Evolutionary conservation across 2,329 filamentous ascomycete genomes (phyloP), one percentile per base, ranked within the genome.

Genomic region (Clarireedia monteithiana): DNA sequence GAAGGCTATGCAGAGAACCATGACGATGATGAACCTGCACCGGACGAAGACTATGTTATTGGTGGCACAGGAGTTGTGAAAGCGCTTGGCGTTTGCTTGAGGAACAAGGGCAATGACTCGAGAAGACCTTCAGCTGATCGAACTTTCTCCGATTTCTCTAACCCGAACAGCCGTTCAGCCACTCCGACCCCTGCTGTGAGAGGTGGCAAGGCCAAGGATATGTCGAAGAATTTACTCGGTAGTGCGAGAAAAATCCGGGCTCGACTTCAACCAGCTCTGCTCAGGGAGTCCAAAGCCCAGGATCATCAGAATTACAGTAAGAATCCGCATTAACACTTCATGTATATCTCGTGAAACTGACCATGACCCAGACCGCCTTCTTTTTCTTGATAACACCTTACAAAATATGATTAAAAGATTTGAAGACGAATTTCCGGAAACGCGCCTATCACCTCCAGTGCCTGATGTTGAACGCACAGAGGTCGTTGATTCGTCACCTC

Each of bases 61-160:
- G 91, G 92, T 20, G 92, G 92, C 15, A 96, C 91, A 0, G 94
- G 92, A 26, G 90, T 99, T 1, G 92, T 95, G 49, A 96, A 96
- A 73, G 94, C 94, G 4, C 77, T 99, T 47, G 85, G 89, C 53
- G 95, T 95, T 65, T 96, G 91, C 66, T 76, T 99, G 50, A 86
- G 90, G 64, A 95, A 95, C 68, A 83, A 88, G 58, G 80, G 82
- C 53, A 79, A 85, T 52, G 84, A 86, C 54, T 81, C 81, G 30
- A 74, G 81, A 60, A 69, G 76, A 50, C 60, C 63, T 34, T 64
- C 63, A 14, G 44, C 56, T 45, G 67, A 68, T 62, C 61, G 63
- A 26, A 47, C 54, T 23, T 59, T 64, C 48, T 60, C 59, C 5
- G 61, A 63, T 48, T 40, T 58, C 9, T 58, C 61, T 15, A 61